A percentile compares a stretch with the other conserved stretches of the same genome.
Evolutionary conservation across 177 flowering plant species (phyloP).

Genomic region (Viscum album): DNA sequence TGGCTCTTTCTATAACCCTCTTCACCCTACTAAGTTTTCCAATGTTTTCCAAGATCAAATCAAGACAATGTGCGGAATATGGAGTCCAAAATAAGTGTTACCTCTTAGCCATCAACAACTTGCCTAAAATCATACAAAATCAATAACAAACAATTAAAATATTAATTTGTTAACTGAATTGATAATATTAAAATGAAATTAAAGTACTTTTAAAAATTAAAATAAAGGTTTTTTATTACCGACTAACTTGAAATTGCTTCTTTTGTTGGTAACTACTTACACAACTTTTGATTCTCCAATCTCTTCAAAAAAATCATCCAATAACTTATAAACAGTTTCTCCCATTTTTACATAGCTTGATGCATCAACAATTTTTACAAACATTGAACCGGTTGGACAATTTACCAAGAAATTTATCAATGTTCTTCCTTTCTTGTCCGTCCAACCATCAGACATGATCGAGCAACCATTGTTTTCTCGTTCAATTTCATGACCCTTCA

Average conservation of each 20-base stretch:
- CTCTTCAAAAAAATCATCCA: not conserved
- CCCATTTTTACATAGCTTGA: not conserved
- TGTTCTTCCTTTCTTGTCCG: not conserved
- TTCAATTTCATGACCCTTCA: not conserved
- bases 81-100: conserved; percentile 7
- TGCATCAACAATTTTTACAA: conserved; percentile 9
- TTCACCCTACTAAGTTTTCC: not conserved
- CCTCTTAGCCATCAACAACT: not conserved
- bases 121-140: not conserved
- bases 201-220: too few relatives aligned
- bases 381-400: not conserved
- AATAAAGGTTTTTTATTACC: too few relatives aligned
- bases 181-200: too few relatives aligned
- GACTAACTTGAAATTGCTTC: not conserved
- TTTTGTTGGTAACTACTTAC: not conserved
- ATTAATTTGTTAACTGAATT: too few relatives aligned
- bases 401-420: conserved; percentile 8
- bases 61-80: conserved; percentile 14
- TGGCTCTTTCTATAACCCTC: not conserved
- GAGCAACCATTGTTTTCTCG: conserved; percentile 2
- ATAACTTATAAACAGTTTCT: not conserved
- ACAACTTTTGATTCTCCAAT: conserved; percentile 4
- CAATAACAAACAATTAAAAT: not conserved
- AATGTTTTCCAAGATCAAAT: conserved; percentile 12
- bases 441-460: conserved; percentile 15